A percentile compares a stretch with the other conserved stretches of the same genome.
Conservation (phyloP, 2,329 filamentous ascomycete genomes). For the Ramularia endophylla region DNA sequence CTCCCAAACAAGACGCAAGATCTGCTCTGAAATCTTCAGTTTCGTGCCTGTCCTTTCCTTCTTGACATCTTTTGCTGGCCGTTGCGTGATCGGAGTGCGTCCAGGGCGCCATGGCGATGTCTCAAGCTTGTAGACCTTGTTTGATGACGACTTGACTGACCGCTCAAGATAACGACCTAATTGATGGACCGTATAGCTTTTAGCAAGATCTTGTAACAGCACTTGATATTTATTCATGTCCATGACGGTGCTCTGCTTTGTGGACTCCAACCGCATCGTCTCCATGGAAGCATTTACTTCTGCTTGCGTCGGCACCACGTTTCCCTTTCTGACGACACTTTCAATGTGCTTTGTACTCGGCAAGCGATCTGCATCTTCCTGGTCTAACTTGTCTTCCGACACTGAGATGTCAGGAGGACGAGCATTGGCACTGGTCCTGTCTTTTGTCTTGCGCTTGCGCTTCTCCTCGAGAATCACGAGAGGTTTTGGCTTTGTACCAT, state of each 20-base stretch:
- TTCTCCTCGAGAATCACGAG: conserved; percentile 17
- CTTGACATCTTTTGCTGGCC: conserved; percentile 8
- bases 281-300: conserved; percentile 28
- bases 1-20: conserved; percentile 25
- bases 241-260: conserved; percentile 10
- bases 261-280: conserved; percentile 16
- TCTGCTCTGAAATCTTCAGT: conserved; percentile 17
- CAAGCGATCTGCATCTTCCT: not conserved
- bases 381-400: not conserved
- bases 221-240: conserved; percentile 17
- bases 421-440: not conserved
- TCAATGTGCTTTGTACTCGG: conserved; percentile 22
- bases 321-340: conserved; percentile 12
- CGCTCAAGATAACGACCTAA: conserved; percentile 19
- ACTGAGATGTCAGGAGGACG: not conserved
- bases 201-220: conserved; percentile 16
- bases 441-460: conserved; percentile 1
- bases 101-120: conserved; percentile 20
- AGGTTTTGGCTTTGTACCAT: not conserved
- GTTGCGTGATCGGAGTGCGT: conserved; percentile 19
- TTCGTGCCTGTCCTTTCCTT: conserved; percentile 11
- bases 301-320: conserved; percentile 16
- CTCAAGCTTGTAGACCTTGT: conserved; percentile 2
- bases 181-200: conserved; percentile 23
- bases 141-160: not conserved